Conservation (phyloP, 495 filamentous ascomycete genomes). For the Corynascus novoguineensis region DNA sequence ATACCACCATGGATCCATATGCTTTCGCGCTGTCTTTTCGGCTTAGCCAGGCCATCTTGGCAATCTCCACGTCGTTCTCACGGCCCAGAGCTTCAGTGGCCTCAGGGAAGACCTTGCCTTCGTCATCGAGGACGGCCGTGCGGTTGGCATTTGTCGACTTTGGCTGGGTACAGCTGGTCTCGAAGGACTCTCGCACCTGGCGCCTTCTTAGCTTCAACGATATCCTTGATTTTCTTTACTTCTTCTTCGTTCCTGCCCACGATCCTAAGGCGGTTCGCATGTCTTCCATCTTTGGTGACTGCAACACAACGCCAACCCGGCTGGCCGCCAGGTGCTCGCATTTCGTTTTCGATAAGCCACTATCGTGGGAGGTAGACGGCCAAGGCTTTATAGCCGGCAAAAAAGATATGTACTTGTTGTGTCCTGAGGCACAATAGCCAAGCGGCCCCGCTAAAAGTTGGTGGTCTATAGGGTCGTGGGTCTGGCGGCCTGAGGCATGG, state of each 20-base stretch:
- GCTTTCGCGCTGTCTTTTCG: slow-evolving; percentile 8
- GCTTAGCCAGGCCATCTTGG: slow-evolving; percentile 7
- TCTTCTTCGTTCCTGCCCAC: slow-evolving; percentile 5
- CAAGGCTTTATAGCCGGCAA: no score
- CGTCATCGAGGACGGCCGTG: slow-evolving; percentile 3
- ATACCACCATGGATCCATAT: slow-evolving; percentile 10
- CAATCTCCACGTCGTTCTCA: slow-evolving; percentile 7
- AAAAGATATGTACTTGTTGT: no score
- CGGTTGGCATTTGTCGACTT: slow-evolving; percentile 12
- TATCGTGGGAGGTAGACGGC: no score
- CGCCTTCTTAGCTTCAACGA: slow-evolving; percentile 7
- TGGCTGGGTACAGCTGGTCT: slow-evolving; percentile 12
- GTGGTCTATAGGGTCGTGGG: no score
- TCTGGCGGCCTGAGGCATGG: no score
- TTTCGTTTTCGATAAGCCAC: slow-evolving; percentile 10
- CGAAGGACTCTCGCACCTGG: slow-evolving; percentile 8
- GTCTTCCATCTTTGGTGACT: slow-evolving; percentile 10
- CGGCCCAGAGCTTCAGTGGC: slow-evolving; percentile 1
- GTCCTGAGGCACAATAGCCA: no score
- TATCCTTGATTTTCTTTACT: slow-evolving; percentile 10
- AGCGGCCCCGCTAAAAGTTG: no score
- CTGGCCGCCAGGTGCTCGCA: slow-evolving; percentile 1
- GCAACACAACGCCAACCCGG: slow-evolving; percentile 6
- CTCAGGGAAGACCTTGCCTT: slow-evolving; percentile 7
- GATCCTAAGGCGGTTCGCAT: not conserved